A percentile compares a stretch with the other conserved stretches of the same genome.
Evolutionary conservation across 2,329 filamentous ascomycete species (phyloP).

Genomic region (Beauveria sp.): DNA sequence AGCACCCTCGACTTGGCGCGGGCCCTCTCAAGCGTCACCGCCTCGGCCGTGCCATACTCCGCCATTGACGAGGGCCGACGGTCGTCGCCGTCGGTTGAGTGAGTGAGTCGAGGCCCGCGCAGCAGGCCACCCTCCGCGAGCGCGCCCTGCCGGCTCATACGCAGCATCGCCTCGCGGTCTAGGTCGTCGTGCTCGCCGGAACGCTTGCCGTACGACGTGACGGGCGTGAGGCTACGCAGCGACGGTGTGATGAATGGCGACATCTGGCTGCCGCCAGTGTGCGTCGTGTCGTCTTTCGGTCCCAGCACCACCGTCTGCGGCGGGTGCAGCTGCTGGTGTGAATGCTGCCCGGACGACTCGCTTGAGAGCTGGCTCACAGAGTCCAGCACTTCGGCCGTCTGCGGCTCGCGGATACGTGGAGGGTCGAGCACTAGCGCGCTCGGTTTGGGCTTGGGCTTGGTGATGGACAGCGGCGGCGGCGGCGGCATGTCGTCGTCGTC

Average conservation of each 20-base stretch:
- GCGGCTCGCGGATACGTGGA: constrained; percentile 16
- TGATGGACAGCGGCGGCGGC: not conserved
- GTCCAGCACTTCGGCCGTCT: constrained; percentile 34
- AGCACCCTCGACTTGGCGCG: constrained; percentile 36
- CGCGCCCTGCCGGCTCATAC: constrained; percentile 12
- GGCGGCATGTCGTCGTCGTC: constrained; percentile 15
- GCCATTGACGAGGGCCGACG: constrained; percentile 25
- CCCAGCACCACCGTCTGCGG: not conserved
- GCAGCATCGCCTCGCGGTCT: constrained; percentile 9
- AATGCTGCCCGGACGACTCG: not conserved
- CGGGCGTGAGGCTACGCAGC: constrained; percentile 10
- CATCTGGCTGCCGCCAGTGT: not conserved
- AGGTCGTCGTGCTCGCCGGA: not conserved
- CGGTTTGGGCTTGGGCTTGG: not conserved
- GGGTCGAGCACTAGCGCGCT: constrained; percentile 1
- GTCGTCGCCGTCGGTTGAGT: constrained; percentile 23
- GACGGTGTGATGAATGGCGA: constrained; percentile 9
- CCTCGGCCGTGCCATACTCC: constrained; percentile 37
- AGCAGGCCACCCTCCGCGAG: constrained; percentile 10
- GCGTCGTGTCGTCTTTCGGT: not conserved
- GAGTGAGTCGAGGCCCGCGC: constrained; percentile 10
- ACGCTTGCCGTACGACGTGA: not conserved
- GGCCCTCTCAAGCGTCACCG: constrained; percentile 34
- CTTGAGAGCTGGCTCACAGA: constrained; percentile 21
- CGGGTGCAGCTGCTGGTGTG: not conserved